Base-by-base conservation (phyloP, 345 rosid genomes). In the Chamaenerion angustifolium region DNA sequence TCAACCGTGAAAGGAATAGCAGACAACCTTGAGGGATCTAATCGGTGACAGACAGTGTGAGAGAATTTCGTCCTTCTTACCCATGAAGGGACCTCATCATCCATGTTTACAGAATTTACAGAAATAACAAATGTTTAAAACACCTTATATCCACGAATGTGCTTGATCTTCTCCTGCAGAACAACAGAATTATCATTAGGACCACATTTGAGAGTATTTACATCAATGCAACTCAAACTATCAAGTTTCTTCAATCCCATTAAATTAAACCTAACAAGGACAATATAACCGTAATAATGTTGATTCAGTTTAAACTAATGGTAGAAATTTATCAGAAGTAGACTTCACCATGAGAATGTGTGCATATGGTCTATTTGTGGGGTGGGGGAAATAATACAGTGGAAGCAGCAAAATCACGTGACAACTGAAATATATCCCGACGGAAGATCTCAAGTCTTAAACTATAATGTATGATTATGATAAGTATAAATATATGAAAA, bases 11-110 rank as follows among this genome's bases (percentile, higher is more conserved):
- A 46, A 27, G 80, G 67, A 27, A 75, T 51, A 52, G 88, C 64
- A 35, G 68, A 64, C 69, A 80, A 65, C 59, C 60, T 73, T 6
- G 94, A 75, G 12, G 82, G 54, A 61, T 88, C 84, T 27, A 88
- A 49, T 54, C 99, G 80, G 52, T 85, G 79, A 60, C 76, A 88
- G 62, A 93, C 68, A 4, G 96, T 93, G 10, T 82, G 94, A 31
- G 99, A 88, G 64, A 72, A 93, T 35, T 85, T 93, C 0, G 94
- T 56, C 70, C 99, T 77, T 77, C 99, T 76, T 42, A 93, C 64
- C 99, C 95, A 93, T 27, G 96, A 93, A 71, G 44, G 48, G 55
- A 74, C 64, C 18, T 81, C 92, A 49, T 79, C 96, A 59, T 66
- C 88, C 95, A 85, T 44, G 63, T 56, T 12, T 42, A 46, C 41